Base-by-base conservation (phyloP, 2,329 filamentous ascomycete genomes). In the Diaporthe citri region DNA sequence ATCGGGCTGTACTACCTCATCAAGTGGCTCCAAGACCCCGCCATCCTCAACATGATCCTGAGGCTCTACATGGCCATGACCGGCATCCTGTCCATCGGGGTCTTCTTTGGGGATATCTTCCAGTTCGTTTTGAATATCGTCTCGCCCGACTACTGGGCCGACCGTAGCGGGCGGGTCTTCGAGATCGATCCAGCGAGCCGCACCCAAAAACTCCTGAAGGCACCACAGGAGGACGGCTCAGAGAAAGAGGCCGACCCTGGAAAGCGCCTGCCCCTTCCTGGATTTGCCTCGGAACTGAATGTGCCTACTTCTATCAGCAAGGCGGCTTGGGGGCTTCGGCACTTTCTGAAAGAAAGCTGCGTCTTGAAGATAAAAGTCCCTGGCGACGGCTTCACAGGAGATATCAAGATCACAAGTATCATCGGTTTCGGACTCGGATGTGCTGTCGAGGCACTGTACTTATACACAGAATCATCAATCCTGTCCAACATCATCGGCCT, bases 401-500 rank as follows among this genome's bases (percentile, higher is more conserved):
- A 87, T 48, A 80, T 93, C 76, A 90, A 87, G 74, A 84, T 93
- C 75, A 88, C 90, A 76, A 88, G 89, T 64, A 83, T 93, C 43
- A 78, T 92, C 28, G 90, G 91, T 1, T 79, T 90, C 46, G 59
- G 92, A 25, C 77, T 90, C 67, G 89, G 91, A 1, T 79, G 93
- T 13, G 82, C 85, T 22, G 87, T 89, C 9, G 87, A 89, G 1
- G 85, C 93, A 28, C 82, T 87, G 9, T 96, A 95, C 83, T 93
- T 94, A 79, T 93, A 93, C 84, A 94, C 86, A 1, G 81, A 83
- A 1, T 88, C 87, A 71, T 81, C 83, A 0, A 77, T 91, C 79
- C 84, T 98, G 51, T 96, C 95, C 60, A 98, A 98, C 81, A 85
- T 97, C 48, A 90, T 98, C 80, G 96, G 95, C 0, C 95, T 96